Evolutionary conservation across 176 grass and related monocot genomes (phyloP).

Genomic region (Thalia dealbata): DNA sequence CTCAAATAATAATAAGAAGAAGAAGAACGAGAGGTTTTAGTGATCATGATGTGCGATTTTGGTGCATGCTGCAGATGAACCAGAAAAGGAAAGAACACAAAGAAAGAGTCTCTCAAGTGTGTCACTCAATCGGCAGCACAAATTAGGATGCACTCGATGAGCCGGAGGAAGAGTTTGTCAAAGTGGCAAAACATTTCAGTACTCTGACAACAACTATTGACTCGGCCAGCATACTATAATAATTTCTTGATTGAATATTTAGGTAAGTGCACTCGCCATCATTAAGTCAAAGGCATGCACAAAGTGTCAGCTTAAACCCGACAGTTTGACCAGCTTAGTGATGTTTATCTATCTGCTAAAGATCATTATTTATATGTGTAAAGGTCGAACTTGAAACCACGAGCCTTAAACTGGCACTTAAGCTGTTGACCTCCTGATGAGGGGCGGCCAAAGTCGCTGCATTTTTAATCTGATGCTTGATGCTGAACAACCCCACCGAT

Average conservation of each 20-base stretch:
- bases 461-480: not conserved
- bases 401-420: not conserved
- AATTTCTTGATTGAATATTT: not conserved
- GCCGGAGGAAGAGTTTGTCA: not conserved
- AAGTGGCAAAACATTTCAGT: not conserved
- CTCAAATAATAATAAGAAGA: too few species aligned
- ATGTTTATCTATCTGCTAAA: not conserved
- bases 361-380: too few species aligned
- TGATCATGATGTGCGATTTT: not conserved
- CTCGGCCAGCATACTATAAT: not conserved
- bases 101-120: not conserved
- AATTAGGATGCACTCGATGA: not conserved
- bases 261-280: not conserved
- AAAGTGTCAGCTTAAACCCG: constrained; percentile 2
- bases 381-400: not conserved
- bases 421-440: not conserved
- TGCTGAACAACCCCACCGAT: too few species aligned
- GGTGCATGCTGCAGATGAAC: not conserved
- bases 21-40: too few species aligned
- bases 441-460: not conserved
- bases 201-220: not conserved
- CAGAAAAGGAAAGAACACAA: not conserved
- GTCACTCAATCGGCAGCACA: not conserved
- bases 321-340: not conserved
- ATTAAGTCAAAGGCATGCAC: not conserved